phyloP scores from a whole-genome alignment of 2,329 filamentous ascomycete species.

The Penicillium decumbens region DNA sequence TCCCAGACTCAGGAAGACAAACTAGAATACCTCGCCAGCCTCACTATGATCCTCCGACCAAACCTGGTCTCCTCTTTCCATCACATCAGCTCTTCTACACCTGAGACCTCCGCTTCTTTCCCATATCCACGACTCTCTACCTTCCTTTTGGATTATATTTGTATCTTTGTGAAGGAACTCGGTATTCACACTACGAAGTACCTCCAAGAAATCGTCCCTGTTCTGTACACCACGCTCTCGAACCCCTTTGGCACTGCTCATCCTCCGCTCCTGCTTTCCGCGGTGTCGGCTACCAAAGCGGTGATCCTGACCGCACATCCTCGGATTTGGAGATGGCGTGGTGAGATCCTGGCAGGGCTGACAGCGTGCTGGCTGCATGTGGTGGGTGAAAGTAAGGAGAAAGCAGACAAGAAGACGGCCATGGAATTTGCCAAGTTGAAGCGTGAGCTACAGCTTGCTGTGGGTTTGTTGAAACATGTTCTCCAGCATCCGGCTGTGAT shows the following conservation, averaged over 20 bases:
- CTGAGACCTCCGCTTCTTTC: slow-evolving; percentile 43
- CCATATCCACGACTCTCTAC: slow-evolving; percentile 48
- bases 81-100: slow-evolving; percentile 46
- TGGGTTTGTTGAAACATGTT: slow-evolving; percentile 29
- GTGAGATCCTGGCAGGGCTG: slow-evolving; percentile 60
- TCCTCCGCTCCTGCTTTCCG: slow-evolving; percentile 51
- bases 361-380: slow-evolving; percentile 60
- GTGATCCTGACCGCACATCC: slow-evolving; percentile 66
- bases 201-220: slow-evolving; percentile 60
- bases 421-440: slow-evolving; percentile 22
- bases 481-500: slow-evolving; percentile 25
- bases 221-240: slow-evolving; percentile 60
- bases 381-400: slow-evolving; percentile 32
- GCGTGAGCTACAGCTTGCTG: slow-evolving; percentile 26
- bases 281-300: slow-evolving; percentile 52
- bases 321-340: slow-evolving; percentile 58
- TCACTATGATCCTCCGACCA: slow-evolving; percentile 31
- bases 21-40: slow-evolving; percentile 20
- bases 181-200: slow-evolving; percentile 39
- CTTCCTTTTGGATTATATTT: slow-evolving; percentile 34
- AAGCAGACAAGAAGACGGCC: not conserved
- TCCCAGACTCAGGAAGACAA: slow-evolving; percentile 25
- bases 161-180: slow-evolving; percentile 28
- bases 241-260: slow-evolving; percentile 63
- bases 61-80: slow-evolving; percentile 39